Base-by-base conservation (phyloP, 176 grass and related monocot species). In the Bonia amplexicaulis region DNA sequence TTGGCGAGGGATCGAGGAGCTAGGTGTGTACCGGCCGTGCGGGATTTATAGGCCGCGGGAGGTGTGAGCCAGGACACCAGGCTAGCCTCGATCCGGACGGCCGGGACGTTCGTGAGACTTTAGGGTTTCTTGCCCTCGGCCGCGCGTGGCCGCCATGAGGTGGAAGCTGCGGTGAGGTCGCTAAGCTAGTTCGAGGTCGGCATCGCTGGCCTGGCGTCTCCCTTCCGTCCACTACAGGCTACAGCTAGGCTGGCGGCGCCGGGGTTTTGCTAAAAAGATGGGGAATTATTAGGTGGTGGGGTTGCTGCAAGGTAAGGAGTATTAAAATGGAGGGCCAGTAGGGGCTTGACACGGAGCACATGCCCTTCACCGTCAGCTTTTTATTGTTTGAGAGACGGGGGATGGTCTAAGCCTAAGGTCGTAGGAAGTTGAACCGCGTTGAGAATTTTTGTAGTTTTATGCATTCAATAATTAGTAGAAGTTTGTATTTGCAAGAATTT, bases 301-400 rank as follows among this genome's bases (percentile, higher is more conserved):
- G 84, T 54, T 49, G 55, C 59, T 15, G 67, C 74, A 67, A 80
- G 74, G 84, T 87, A 90, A 90, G 59, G 59, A 57, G 47, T 87
- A 84, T 87, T 87, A 87, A 87, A 84, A 74, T 33, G 42, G 60
- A 27, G 61, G 61, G 80, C 80, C 68, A 74, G 74, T 84, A 83
- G 60, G 74, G 80, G 58, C 12, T 84, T 87, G 89, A 90, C 84
- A 87, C 84, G 84, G 19, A 83, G 84, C 89, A 84, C 85, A 79
- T 84, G 84, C 42, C 66, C 79, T 39, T 78, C 45, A 23, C 71
- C 20, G 71, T 3, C 17, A 26, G 4, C 23, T 13, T 59, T 61
- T 23, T 59, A 59, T 1, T 23, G 22, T 59, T 59, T 10, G 46
- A 13, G 48, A 23, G 0, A 23, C 27, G 49, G 20, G 45, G 25